These are phyloP conservation scores for Beauveria bassiana DNA, from an alignment of 2,329 filamentous ascomycete species.

Conservation along the genomic window DNA sequence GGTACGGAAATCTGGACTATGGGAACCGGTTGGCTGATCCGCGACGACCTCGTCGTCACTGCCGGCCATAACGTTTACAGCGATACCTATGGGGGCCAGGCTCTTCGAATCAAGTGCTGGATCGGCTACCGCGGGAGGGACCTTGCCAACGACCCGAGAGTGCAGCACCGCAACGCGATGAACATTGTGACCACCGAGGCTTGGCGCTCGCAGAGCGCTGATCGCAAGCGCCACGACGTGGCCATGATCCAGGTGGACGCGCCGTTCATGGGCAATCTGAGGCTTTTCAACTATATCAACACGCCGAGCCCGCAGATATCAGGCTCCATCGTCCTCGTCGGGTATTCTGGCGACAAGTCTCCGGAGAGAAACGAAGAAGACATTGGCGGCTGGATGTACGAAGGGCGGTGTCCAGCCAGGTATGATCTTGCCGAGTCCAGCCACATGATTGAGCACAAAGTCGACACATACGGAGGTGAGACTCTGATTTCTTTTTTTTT, in stretches of 20 bases:
- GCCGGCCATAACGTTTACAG: neutral
- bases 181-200: neutral
- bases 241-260: neutral
- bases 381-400: neutral
- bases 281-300: neutral
- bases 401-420: neutral
- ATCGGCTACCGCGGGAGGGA: neutral
- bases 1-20: neutral
- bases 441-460: neutral
- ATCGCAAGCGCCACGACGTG: neutral
- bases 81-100: neutral
- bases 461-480: neutral
- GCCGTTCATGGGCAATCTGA: too few species aligned
- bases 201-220: neutral
- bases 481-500: too few species aligned
- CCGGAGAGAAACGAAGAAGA: neutral
- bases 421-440: neutral
- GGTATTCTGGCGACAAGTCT: neutral
- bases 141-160: neutral
- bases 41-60: neutral
- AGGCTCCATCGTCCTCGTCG: neutral
- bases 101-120: neutral
- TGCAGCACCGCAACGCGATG: neutral
- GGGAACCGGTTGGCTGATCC: slow-evolving; percentile 2
- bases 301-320: neutral